Evolutionary conservation across 1,284 basidiomycete genomes (phyloP).

Genomic region (Microbotryomycetes sp.): DNA sequence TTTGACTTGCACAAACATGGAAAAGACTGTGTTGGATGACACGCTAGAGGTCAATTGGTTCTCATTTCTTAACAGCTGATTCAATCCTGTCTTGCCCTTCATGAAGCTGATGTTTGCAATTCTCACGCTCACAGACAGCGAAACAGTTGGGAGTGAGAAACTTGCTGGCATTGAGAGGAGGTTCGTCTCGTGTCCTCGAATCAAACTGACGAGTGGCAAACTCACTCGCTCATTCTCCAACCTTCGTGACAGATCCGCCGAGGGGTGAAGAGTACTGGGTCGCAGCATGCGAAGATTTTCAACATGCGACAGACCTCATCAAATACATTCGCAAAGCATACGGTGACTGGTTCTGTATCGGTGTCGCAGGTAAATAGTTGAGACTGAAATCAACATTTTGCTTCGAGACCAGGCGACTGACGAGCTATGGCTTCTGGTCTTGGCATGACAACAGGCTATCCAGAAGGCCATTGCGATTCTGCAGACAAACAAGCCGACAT

Average conservation of each 20-base stretch:
- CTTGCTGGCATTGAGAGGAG: constrained; percentile 84
- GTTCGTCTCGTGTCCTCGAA: constrained; percentile 4
- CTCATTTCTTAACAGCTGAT: too few relatives aligned
- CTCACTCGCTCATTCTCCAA: constrained; percentile 30
- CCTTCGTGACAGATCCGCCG: constrained; percentile 59
- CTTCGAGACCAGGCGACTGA: neutral
- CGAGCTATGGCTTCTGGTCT: neutral
- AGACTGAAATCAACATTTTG: neutral
- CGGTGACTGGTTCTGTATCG: constrained; percentile 88
- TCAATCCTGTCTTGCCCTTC: too few relatives aligned
- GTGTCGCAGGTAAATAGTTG: constrained; percentile 60
- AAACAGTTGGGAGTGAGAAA: constrained; percentile 88
- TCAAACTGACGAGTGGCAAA: neutral
- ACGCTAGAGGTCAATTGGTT: constrained; percentile 30
- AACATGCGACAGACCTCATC: constrained; percentile 85
- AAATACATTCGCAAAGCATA: constrained; percentile 72
- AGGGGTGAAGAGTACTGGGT: constrained; percentile 83
- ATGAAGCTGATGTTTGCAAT: neutral
- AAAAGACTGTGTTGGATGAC: constrained; percentile 29
- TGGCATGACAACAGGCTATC: constrained; percentile 54
- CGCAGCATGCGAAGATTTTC: constrained; percentile 78
- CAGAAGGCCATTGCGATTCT: constrained; percentile 56
- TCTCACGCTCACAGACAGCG: constrained; percentile 58
- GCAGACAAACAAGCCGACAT: constrained; percentile 58
- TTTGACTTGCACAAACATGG: constrained; percentile 34